phyloP scores from a whole-genome alignment of 2,329 filamentous ascomycete genomes.

The Fusarium sp. region DNA sequence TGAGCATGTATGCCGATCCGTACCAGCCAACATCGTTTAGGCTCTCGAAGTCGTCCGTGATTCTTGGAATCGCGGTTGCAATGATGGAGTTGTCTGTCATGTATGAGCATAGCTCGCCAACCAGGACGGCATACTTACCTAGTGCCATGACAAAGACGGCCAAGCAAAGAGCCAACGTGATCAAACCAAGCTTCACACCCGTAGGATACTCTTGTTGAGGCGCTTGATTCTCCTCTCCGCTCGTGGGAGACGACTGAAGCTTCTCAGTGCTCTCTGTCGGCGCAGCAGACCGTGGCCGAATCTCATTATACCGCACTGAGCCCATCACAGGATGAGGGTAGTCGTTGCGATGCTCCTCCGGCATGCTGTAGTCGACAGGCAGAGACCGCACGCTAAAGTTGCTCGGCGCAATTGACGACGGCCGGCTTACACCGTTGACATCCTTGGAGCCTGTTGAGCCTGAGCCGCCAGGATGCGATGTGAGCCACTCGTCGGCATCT shows the following conservation, averaged over 20 bases:
- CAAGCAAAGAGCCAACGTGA: constrained; percentile 53
- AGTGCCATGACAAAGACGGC: constrained; percentile 57
- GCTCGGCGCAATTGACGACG: constrained; percentile 40
- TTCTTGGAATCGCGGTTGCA: constrained; percentile 57
- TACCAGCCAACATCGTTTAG: constrained; percentile 64
- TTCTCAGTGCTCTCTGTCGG: constrained; percentile 47
- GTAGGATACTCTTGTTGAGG: constrained; percentile 40
- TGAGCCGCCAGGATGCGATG: constrained; percentile 25
- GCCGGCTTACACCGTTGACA: constrained; percentile 39
- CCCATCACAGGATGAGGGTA: constrained; percentile 41
- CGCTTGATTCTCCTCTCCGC: neutral
- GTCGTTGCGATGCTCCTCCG: constrained; percentile 23
- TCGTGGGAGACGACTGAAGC: constrained; percentile 21
- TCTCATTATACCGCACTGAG: constrained; percentile 39
- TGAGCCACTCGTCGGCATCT: constrained; percentile 43
- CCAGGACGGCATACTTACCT: constrained; percentile 37
- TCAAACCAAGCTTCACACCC: constrained; percentile 47
- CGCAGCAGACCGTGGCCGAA: constrained; percentile 34
- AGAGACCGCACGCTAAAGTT: constrained; percentile 39
- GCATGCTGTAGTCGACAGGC: constrained; percentile 29
- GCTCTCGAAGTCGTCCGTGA: constrained; percentile 56
- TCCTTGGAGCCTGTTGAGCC: constrained; percentile 28
- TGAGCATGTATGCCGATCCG: constrained; percentile 57
- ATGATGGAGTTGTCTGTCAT: constrained; percentile 54
- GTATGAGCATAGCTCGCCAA: constrained; percentile 7